A percentile compares a stretch with the other conserved stretches of the same genome.
Evolutionary conservation across 2,329 filamentous ascomycete species (phyloP).

Genomic region (Beauveria bassiana): DNA sequence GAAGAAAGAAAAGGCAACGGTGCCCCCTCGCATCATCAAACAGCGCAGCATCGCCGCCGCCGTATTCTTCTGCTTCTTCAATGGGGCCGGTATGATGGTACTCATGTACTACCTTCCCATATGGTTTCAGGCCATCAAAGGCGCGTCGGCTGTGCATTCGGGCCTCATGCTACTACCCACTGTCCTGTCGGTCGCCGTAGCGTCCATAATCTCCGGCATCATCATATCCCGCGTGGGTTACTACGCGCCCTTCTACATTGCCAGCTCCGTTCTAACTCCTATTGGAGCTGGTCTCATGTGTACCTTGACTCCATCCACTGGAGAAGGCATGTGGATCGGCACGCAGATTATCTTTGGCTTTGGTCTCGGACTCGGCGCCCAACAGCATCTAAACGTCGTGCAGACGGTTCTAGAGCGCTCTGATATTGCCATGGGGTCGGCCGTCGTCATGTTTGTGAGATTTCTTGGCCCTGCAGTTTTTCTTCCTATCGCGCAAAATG

Average conservation of each 20-base stretch:
- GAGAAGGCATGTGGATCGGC: slow-evolving; percentile 30
- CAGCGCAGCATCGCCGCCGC: slow-evolving; percentile 23
- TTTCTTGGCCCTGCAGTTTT: slow-evolving; percentile 33
- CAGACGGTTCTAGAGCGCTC: slow-evolving; percentile 31
- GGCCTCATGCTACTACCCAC: slow-evolving; percentile 26
- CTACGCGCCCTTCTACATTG: slow-evolving; percentile 26
- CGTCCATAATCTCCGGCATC: slow-evolving; percentile 20
- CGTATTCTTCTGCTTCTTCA: slow-evolving; percentile 15
- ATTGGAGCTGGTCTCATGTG: slow-evolving; percentile 30
- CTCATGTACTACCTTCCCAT: slow-evolving; percentile 26
- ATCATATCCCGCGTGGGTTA: slow-evolving; percentile 26
- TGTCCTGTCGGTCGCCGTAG: slow-evolving; percentile 22
- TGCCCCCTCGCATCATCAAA: slow-evolving; percentile 28
- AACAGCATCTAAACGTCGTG: slow-evolving; percentile 31
- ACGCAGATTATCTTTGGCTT: slow-evolving; percentile 32
- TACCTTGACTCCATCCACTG: slow-evolving; percentile 22
- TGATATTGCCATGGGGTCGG: slow-evolving; percentile 33
- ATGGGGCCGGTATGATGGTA: slow-evolving; percentile 19
- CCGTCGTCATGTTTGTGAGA: slow-evolving; percentile 30
- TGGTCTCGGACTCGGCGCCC: slow-evolving; percentile 31
- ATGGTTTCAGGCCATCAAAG: slow-evolving; percentile 28
- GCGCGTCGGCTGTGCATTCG: slow-evolving; percentile 22
- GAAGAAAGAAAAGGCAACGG: slow-evolving; percentile 25
- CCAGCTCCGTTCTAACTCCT: slow-evolving; percentile 20
- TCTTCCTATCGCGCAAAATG: slow-evolving; percentile 36